Evolutionary conservation across 441 rosid species (phyloP), one percentile per base, ranked within the genome.

Genomic region (Croton laevigatus): DNA sequence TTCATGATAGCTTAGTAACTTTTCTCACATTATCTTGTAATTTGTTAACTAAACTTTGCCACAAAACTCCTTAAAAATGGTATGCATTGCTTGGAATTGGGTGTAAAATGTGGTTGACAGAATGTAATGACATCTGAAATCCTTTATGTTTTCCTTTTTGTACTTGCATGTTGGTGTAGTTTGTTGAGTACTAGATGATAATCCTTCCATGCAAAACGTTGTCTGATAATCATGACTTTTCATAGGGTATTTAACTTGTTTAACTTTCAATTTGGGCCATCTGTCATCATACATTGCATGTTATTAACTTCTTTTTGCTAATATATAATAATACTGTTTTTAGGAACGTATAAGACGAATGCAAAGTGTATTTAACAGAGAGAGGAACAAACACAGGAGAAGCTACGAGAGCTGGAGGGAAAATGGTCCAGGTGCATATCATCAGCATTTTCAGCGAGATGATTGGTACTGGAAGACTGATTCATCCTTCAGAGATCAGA

Each of bases 391-490:
- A 71, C 77, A 84, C 69, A 85, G 76, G 71, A 86, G 87, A 57
- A 81, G 90, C 66, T 92, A 83, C 22, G 98, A 90, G 79, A 87
- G 88, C 77, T 94, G 98, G 99, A 87, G 69, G 81, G 91, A 89
- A 77, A 81, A 76, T 81, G 91, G 80, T 60, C 65, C 83, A 16
- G 83, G 83, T 78, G 84, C 87, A 19, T 82, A 89, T 83, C 86
- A 87, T 82, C 97, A 94, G 67, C 90, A 90, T 63, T 90, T 81
- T 77, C 99, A 94, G 85, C 88, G 93, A 49, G 91, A 95, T 74
- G 98, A 95, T 85, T 92, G 99, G 97, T 91, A 95, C 79, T 92
- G 97, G 98, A 93, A 95, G 69, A 73, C 90, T 8, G 89, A 94
- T 45, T 44, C 90, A 54, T 83, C 97, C 17, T 85, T 68, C 80